Conservation (phyloP, 345 rosid species). For the Orychophragmus violaceus region DNA sequence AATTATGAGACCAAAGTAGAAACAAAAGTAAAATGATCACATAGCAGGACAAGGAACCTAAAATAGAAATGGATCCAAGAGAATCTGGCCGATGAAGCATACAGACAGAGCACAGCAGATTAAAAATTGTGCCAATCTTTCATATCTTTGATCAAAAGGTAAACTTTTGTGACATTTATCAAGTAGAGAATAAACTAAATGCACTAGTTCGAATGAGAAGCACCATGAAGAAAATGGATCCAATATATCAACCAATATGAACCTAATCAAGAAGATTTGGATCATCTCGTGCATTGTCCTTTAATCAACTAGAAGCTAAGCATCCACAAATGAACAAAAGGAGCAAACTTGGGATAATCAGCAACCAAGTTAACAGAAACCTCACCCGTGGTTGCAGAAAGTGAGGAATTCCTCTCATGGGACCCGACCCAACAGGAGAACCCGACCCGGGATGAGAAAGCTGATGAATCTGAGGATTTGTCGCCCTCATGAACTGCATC, state of each 20-base stretch:
- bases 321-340: not conserved
- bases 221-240: not conserved
- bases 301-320: not conserved
- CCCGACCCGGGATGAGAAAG: conserved; percentile 16
- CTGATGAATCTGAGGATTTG: conserved; percentile 29
- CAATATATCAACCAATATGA: not conserved
- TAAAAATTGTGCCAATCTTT: not conserved
- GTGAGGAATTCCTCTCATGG: conserved; percentile 42
- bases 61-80: not conserved
- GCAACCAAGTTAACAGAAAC: not conserved
- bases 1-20: not conserved
- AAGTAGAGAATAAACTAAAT: not conserved
- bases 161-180: not conserved
- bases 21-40: not conserved
- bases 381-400: conserved; percentile 39
- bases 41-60: not conserved
- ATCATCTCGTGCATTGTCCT: not conserved
- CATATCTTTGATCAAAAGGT: not conserved
- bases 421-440: conserved; percentile 23
- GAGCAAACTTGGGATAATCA: not conserved
- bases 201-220: not conserved
- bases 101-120: not conserved
- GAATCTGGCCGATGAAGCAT: not conserved
- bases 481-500: conserved; percentile 29
- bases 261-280: not conserved